phyloP scores from a whole-genome alignment of 108 stramenopile genomes.

The Fragilaria crotonensis region DNA sequence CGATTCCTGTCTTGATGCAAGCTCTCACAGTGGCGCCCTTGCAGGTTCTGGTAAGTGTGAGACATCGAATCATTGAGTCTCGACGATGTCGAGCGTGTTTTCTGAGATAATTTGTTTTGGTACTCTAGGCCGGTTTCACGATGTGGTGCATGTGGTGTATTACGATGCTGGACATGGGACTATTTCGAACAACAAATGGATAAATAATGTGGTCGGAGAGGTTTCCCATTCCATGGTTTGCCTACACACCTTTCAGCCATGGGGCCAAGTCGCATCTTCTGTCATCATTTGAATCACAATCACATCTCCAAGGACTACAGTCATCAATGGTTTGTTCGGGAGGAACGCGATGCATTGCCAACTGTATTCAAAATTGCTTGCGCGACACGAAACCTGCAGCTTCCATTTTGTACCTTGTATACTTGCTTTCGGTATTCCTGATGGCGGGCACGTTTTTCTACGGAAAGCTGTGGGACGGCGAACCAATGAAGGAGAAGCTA shows the following conservation, averaged over 20 bases:
- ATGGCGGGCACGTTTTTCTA: conserved; percentile 70
- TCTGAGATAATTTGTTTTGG: too few species aligned
- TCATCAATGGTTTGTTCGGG: conserved; percentile 71
- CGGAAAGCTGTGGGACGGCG: conserved; percentile 70
- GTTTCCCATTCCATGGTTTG: conserved; percentile 54
- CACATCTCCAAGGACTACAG: conserved; percentile 55
- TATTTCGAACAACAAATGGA: conserved; percentile 22
- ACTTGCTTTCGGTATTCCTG: conserved; percentile 55
- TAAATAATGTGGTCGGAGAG: conserved; percentile 63
- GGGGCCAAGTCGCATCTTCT: conserved; percentile 39
- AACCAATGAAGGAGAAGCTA: conserved; percentile 30
- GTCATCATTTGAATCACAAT: conserved; percentile 63
- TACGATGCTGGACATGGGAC: conserved; percentile 65
- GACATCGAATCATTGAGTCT: too few species aligned
- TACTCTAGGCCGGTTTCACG: conserved; percentile 60
- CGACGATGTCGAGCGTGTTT: too few species aligned
- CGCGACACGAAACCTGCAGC: conserved; percentile 39
- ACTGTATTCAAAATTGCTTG: conserved; percentile 38
- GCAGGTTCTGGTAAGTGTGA: too few species aligned
- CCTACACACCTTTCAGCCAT: conserved; percentile 59
- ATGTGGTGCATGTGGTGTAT: conserved; percentile 82
- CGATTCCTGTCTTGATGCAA: conserved; percentile 10
- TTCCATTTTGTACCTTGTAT: conserved; percentile 68
- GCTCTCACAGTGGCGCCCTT: conserved; percentile 40
- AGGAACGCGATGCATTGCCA: conserved; percentile 40